Evolutionary conservation across 2,329 filamentous ascomycete genomes (phyloP), one percentile per base, ranked within the genome.

Genomic region (Pseudogymnoascus sp.): DNA sequence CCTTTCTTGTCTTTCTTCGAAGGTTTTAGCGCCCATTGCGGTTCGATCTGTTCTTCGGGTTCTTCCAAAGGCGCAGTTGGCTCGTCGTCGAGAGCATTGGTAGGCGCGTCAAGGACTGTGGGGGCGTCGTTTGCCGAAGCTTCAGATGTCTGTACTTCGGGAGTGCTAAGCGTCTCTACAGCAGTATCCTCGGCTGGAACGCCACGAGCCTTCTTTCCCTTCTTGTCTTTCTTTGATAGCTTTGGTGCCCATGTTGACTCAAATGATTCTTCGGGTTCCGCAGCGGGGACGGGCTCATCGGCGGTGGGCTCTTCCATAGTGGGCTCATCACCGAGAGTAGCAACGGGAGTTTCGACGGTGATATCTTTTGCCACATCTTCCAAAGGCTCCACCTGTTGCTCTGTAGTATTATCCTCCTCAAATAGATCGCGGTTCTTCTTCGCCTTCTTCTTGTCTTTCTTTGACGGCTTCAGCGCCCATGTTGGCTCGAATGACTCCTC

Each of bases 181-280:
- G 26, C n/a, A 28, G 50, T 19, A 59, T 28, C 24, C 50, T 59
- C 50, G 19, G 24, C 12, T 8, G 50, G 22, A 14, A 62, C 16
- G 8, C 40, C 40, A 12, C 40, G 40, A 28, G 50, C 64, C 70
- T 79, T 78, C 70, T 79, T 80, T 10, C 72, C 66, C 63, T 72
- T 69, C 50, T 65, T 65, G 37, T 68, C 60, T 53, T 65, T 67
- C 26, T 22, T 53, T 65, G 62, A 65, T 59, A 10, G 31, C 16
- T 59, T 35, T n/a, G 19, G 26, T n/a, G 50, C 26, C 24, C 50
- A 35, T 59, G 50, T 31, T 19, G 16, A 12, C 16, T 59, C 53
- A 26, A 19, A 33, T 19, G 19, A 24, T 16, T 59, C 53, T 24
- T 33, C 56, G 28, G 22, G 56, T 59, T 59, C 56, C 6, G 56